Conservation (phyloP, 106 monocot genomes). For the Platanthera zijinensis region DNA sequence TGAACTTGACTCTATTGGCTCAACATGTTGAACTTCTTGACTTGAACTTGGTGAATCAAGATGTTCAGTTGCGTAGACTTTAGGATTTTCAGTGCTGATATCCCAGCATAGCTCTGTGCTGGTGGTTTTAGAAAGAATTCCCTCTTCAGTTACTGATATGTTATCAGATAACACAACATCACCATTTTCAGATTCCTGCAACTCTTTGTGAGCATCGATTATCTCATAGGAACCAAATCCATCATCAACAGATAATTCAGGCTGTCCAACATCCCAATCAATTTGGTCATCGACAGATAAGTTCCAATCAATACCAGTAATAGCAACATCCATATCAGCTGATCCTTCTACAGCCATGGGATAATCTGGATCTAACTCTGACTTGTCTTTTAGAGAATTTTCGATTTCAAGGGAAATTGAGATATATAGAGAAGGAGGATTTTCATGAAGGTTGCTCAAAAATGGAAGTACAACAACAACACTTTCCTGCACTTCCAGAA, state of each 20-base stretch:
- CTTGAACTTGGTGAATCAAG: slow-evolving; percentile 16
- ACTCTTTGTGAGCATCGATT: slow-evolving; percentile 56
- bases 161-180: slow-evolving; percentile 25
- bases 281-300: slow-evolving; percentile 76
- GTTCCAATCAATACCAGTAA: slow-evolving; percentile 81
- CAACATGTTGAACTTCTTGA: slow-evolving; percentile 17
- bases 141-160: slow-evolving; percentile 20
- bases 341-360: slow-evolving; percentile 13
- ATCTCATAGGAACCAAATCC: slow-evolving; percentile 81
- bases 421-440: slow-evolving; percentile 62
- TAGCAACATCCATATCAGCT: slow-evolving; percentile 21
- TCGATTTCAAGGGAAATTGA: slow-evolving; percentile 52
- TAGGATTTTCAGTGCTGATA: slow-evolving; percentile 66
- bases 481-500: slow-evolving; percentile 42
- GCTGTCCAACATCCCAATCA: slow-evolving; percentile 73
- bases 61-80: slow-evolving; percentile 30
- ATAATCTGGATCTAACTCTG: slow-evolving; percentile 13
- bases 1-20: slow-evolving; percentile 14
- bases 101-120: slow-evolving; percentile 89
- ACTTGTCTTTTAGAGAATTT: slow-evolving; percentile 30
- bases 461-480: slow-evolving; percentile 41
- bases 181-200: slow-evolving; percentile 35
- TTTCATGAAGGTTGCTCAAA: slow-evolving; percentile 60
- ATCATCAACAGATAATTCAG: slow-evolving; percentile 51
- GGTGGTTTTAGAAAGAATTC: slow-evolving; percentile 15